phyloP scores from a whole-genome alignment of 371 early-diverging fungal genomes.

The Mortierella sp. region DNA sequence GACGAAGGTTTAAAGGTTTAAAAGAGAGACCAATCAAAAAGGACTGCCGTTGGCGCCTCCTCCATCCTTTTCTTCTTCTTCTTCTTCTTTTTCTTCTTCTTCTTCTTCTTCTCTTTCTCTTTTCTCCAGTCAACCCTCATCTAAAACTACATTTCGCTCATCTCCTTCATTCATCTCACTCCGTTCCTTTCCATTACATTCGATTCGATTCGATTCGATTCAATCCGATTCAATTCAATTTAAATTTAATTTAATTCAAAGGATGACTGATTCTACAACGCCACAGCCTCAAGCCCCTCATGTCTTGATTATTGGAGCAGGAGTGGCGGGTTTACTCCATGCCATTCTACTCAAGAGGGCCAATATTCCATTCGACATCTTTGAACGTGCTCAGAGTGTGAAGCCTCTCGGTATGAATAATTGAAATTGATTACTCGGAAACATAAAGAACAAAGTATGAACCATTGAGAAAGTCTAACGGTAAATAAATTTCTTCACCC shows the following conservation, averaged over 20 bases:
- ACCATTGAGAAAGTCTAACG: too few species aligned
- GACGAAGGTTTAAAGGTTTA: too few species aligned
- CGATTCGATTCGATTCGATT: not conserved
- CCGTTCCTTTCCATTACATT: not conserved
- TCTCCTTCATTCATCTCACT: not conserved
- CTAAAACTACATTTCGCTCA: too few species aligned
- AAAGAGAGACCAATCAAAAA: too few species aligned
- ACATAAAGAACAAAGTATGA: too few species aligned
- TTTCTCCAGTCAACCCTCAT: too few species aligned
- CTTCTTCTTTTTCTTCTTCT: too few species aligned
- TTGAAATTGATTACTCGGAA: conserved; percentile 2
- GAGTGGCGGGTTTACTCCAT: conserved; percentile 15
- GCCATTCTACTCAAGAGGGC: conserved; percentile 28
- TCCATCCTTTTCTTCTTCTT: too few species aligned
- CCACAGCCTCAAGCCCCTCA: conserved; percentile 7
- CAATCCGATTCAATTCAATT: not conserved
- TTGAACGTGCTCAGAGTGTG: conserved; percentile 28
- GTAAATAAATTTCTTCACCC: not conserved
- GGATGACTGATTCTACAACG: not conserved
- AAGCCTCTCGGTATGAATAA: conserved; percentile 30
- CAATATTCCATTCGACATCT: conserved; percentile 25
- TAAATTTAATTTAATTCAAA: not conserved
- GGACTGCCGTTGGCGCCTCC: too few species aligned
- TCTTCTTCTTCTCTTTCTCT: too few species aligned
- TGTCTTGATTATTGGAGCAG: conserved; percentile 23